A percentile compares a stretch with the other conserved stretches of the same genome.
phyloP scores from a whole-genome alignment of 2,329 filamentous ascomycete species.

The Tolypocladium tundrense region DNA sequence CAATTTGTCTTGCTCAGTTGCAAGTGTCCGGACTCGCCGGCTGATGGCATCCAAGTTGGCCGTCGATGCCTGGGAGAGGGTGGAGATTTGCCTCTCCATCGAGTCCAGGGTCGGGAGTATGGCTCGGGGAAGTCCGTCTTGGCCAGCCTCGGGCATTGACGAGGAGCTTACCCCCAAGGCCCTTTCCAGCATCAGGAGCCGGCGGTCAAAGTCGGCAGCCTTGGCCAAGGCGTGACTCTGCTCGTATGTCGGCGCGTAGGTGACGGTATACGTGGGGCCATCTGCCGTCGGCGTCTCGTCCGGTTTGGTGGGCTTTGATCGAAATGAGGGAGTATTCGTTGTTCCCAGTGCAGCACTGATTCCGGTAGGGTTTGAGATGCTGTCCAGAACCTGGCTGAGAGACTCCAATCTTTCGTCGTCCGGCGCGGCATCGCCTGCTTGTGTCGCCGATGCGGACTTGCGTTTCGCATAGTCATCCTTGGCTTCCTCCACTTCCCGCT shows the following conservation, averaged over 20 bases:
- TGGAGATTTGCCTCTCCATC: conserved; percentile 70
- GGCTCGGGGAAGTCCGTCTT: conserved; percentile 49
- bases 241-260: conserved; percentile 54
- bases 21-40: conserved; percentile 58
- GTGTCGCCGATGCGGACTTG: conserved; percentile 34
- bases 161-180: conserved; percentile 69
- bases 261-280: conserved; percentile 50
- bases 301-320: conserved; percentile 8
- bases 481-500: conserved; percentile 70
- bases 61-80: conserved; percentile 62
- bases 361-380: conserved; percentile 35
- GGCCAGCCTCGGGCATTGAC: conserved; percentile 50
- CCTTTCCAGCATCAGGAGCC: conserved; percentile 69
- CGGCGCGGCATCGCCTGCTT: conserved; percentile 35
- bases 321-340: conserved; percentile 4
- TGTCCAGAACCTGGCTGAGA: conserved; percentile 62
- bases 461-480: conserved; percentile 51
- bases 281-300: conserved; percentile 11
- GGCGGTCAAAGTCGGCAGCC: conserved; percentile 77
- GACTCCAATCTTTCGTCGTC: conserved; percentile 39
- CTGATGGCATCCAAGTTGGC: conserved; percentile 64
- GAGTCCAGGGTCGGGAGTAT: conserved; percentile 74
- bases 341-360: conserved; percentile 5
- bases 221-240: conserved; percentile 64
- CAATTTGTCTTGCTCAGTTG: conserved; percentile 61